Conservation (phyloP, 2,329 filamentous ascomycete genomes). For the Penicillium digitatum region DNA sequence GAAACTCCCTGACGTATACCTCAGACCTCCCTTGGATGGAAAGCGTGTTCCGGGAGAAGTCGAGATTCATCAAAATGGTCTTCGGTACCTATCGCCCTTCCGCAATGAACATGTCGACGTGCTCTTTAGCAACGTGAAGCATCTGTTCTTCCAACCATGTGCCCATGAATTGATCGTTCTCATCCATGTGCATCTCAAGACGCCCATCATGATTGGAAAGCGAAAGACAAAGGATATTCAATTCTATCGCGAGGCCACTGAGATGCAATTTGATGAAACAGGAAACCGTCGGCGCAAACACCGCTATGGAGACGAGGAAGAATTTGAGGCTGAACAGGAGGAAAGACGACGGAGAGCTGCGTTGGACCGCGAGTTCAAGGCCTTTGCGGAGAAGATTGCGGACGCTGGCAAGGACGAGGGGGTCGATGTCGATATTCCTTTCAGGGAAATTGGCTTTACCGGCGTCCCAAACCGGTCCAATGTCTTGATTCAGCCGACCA, state of each 20-base stretch:
- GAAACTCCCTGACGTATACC: conserved; percentile 89
- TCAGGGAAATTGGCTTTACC: conserved; percentile 93
- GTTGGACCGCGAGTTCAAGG: conserved; percentile 92
- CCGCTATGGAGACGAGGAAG: conserved; percentile 94
- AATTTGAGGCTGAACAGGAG: conserved; percentile 97
- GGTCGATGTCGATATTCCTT: conserved; percentile 91
- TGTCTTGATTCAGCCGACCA: conserved; percentile 91
- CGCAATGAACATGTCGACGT: conserved; percentile 85
- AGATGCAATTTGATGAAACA: conserved; percentile 98
- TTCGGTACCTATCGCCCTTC: conserved; percentile 82
- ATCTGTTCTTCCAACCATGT: conserved; percentile 97
- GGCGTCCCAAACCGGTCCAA: conserved; percentile 95
- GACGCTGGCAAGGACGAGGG: conserved; percentile 89
- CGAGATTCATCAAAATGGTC: conserved; percentile 98
- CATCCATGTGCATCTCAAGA: conserved; percentile 96
- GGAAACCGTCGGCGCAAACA: conserved; percentile 97
- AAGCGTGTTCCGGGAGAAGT: conserved; percentile 95
- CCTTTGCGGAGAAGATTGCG: conserved; percentile 94
- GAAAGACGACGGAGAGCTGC: conserved; percentile 87
- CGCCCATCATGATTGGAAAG: conserved; percentile 96
- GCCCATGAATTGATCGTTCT: conserved; percentile 95
- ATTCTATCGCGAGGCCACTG: conserved; percentile 95
- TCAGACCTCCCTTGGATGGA: conserved; percentile 90
- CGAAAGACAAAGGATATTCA: conserved; percentile 99
- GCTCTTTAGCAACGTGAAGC: conserved; percentile 96